phyloP scores from a whole-genome alignment of 495 filamentous ascomycete genomes.

The Xylaria telfairii region DNA sequence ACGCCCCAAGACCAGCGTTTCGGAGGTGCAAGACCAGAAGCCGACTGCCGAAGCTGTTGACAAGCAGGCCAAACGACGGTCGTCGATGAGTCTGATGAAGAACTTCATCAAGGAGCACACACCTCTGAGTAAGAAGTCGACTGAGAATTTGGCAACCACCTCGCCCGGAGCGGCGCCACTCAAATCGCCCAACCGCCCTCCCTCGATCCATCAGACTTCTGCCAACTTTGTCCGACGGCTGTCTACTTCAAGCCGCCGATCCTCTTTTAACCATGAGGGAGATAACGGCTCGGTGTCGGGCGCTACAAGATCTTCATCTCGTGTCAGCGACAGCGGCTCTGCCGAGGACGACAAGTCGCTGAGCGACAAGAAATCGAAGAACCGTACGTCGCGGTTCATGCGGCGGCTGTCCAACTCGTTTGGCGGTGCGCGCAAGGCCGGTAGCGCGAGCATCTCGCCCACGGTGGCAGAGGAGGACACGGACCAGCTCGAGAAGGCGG shows the following conservation, averaged over 20 bases:
- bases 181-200: constrained; percentile 51
- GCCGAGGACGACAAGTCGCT: constrained; percentile 41
- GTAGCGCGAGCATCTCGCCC: constrained; percentile 64
- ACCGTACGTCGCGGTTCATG: constrained; percentile 76
- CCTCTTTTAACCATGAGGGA: constrained; percentile 43
- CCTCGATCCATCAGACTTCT: constrained; percentile 44
- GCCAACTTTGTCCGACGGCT: constrained; percentile 45
- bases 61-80: constrained; percentile 46
- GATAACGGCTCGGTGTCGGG: constrained; percentile 30
- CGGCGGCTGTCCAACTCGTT: constrained; percentile 78
- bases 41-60: constrained; percentile 28
- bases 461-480: constrained; percentile 68
- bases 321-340: constrained; percentile 39
- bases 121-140: constrained; percentile 49
- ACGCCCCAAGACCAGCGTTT: constrained; percentile 35
- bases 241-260: constrained; percentile 53
- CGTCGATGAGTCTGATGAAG: constrained; percentile 58
- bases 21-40: constrained; percentile 48
- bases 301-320: constrained; percentile 38
- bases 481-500: constrained; percentile 49
- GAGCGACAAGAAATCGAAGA: constrained; percentile 64
- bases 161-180: constrained; percentile 33
- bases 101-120: constrained; percentile 59
- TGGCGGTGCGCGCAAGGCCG: constrained; percentile 55
- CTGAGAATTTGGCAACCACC: constrained; percentile 46